Evolutionary conservation across 2,329 filamentous ascomycete species (phyloP).

Genomic region (Trichoderma cornu-damae): DNA sequence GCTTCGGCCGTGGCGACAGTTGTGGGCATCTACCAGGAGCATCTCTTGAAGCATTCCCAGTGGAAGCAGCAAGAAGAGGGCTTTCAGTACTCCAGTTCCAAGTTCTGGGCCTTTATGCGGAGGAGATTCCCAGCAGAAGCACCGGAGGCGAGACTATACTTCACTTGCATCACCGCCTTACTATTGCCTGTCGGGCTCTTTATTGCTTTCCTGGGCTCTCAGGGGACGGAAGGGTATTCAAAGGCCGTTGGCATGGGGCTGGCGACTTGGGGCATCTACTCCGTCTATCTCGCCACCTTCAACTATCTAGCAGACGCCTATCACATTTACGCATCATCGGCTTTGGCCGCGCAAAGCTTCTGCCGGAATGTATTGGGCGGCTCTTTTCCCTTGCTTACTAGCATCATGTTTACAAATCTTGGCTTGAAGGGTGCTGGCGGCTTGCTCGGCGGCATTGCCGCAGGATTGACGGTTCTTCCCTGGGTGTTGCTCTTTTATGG

Average conservation of each 20-base stretch:
- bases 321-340: constrained; percentile 76
- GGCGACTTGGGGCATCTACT: constrained; percentile 80
- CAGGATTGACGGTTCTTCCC: constrained; percentile 69
- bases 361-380: constrained; percentile 81
- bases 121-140: constrained; percentile 45
- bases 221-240: constrained; percentile 25
- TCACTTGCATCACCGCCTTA: constrained; percentile 69
- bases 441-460: constrained; percentile 68
- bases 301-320: constrained; percentile 92
- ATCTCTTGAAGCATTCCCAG: constrained; percentile 47
- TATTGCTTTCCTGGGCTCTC: constrained; percentile 32
- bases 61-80: constrained; percentile 28
- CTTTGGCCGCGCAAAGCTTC: constrained; percentile 79
- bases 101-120: constrained; percentile 44
- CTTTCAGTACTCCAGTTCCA: constrained; percentile 26
- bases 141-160: constrained; percentile 78
- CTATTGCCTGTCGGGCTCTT: constrained; percentile 77
- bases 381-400: constrained; percentile 71
- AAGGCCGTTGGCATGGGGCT: constrained; percentile 58
- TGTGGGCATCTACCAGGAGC: constrained; percentile 67
- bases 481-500: constrained; percentile 82
- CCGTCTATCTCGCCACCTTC: constrained; percentile 81
- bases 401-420: constrained; percentile 65
- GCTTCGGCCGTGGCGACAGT: constrained; percentile 62
- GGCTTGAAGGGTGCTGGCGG: constrained; percentile 67